Conservation (phyloP, 2,329 filamentous ascomycete genomes). For the Cordyceps javanica region DNA sequence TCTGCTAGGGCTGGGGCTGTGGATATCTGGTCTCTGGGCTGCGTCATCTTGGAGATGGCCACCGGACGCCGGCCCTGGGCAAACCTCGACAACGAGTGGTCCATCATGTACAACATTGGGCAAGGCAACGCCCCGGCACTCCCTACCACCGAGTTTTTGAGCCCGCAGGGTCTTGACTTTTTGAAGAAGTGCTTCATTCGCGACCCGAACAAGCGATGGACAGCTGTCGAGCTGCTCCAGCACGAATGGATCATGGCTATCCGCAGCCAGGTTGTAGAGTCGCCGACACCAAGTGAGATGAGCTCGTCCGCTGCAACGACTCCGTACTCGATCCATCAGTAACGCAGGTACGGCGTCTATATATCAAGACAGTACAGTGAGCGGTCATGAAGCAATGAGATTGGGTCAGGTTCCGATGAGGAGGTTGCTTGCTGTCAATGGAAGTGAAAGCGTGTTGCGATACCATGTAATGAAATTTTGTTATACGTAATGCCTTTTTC, state of each 20-base stretch:
- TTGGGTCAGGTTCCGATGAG: neutral
- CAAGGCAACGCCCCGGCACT: conserved; percentile 90
- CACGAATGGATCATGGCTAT: conserved; percentile 82
- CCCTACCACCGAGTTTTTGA: conserved; percentile 76
- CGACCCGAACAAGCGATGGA: conserved; percentile 72
- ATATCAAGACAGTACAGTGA: neutral
- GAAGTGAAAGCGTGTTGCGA: neutral
- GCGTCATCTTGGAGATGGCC: conserved; percentile 95
- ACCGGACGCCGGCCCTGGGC: conserved; percentile 93
- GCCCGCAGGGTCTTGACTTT: conserved; percentile 79
- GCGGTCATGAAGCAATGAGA: neutral
- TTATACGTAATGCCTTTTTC: too few relatives aligned
- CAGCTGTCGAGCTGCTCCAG: conserved; percentile 82
- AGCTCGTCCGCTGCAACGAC: conserved; percentile 33
- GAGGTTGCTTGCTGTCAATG: neutral
- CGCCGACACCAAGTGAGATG: conserved; percentile 54
- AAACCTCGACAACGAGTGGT: conserved; percentile 96
- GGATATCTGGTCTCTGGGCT: conserved; percentile 94
- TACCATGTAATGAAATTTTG: neutral
- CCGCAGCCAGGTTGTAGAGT: conserved; percentile 58
- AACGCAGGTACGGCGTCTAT: neutral
- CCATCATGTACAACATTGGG: conserved; percentile 99
- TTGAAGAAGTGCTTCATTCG: conserved; percentile 78
- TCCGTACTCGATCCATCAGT: conserved; percentile 21
- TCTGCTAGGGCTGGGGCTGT: conserved; percentile 77